Conservation (phyloP, 1,139 yeast species). For the Protomyces pachydermus region DNA sequence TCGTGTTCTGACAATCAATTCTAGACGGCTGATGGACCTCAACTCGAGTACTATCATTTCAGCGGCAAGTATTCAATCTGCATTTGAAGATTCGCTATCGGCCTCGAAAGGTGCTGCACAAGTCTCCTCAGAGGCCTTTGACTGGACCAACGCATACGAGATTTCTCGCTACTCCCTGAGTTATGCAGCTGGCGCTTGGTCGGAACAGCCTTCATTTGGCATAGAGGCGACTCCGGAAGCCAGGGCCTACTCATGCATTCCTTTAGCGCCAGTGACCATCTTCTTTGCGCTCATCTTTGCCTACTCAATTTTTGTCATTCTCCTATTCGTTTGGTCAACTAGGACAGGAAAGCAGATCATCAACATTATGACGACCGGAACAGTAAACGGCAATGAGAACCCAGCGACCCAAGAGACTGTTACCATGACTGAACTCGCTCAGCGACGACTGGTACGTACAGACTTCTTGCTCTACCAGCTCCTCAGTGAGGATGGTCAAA, state of each 20-base stretch:
- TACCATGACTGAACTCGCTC: constrained; percentile 2
- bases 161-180: background rate
- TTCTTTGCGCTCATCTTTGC: background rate
- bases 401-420: background rate
- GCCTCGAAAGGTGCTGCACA: constrained; percentile 4
- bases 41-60: background rate
- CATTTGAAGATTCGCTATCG: background rate
- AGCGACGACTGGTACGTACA: constrained; percentile 2
- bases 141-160: background rate
- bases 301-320: constrained; percentile 1
- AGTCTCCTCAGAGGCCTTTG: background rate
- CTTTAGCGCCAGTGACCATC: background rate
- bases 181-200: constrained; percentile 1
- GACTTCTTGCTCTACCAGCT: constrained; percentile 7
- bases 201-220: background rate
- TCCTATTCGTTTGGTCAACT: background rate
- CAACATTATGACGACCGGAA: background rate
- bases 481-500: background rate
- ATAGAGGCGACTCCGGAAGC: background rate
- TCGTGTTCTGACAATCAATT: background rate
- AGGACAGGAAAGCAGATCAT: background rate
- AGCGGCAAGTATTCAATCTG: background rate
- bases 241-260: background rate
- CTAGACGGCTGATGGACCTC: background rate
- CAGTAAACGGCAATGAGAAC: background rate